Base-by-base conservation (phyloP, 768 basidiomycete genomes). In the Pulveroboletus sp. region DNA sequence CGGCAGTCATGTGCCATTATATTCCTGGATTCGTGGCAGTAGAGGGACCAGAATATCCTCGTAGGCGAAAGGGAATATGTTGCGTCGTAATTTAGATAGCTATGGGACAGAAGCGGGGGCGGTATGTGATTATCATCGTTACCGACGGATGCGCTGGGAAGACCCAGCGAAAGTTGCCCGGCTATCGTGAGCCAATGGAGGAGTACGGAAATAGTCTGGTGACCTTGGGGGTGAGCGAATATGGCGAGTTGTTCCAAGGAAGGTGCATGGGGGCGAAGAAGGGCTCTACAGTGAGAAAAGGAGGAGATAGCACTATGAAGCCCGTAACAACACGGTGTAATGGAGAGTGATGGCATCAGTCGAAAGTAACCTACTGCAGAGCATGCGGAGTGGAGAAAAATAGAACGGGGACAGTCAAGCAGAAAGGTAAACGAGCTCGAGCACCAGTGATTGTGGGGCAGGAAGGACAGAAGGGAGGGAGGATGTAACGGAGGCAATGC, bases 191-290 rank as follows among this genome's bases (percentile, higher is more conserved):
- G 37, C 57, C 49, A 59, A 59, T 54, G 39, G 28, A 32, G 31
- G 43, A 0, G 13, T 32, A 50, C 36, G 35, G 32, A 48, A 55
- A 48, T 48, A 57, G 46, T 41, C 46, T 44, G 49, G 42, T 46
- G 51, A 56, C 55, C 51, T 62, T 52, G 51, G 51, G n/a, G 21
- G 42, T 21, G 55, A 46, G 37, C 40, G 46, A 59, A 53, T 50
- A 51, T 39, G 36, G 57, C 43, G 31, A 43, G 43, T 46, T 15
- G 41, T 45, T 39, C 53, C 46, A 30, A 50, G 47, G 39, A 50
- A 48, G 49, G 57, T 39, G 36, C 33, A 35, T 13, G 38, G 44
- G 30, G 51, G 40, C 37, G 39, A 39, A 45, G 48, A 53, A 53
- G 50, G 46, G 51, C 18, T 15, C 21, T 37, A 5, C 3, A 32